These are phyloP conservation scores for Mycena epipterygia DNA, from an alignment of 768 basidiomycete species.

Conservation along the genomic window DNA sequence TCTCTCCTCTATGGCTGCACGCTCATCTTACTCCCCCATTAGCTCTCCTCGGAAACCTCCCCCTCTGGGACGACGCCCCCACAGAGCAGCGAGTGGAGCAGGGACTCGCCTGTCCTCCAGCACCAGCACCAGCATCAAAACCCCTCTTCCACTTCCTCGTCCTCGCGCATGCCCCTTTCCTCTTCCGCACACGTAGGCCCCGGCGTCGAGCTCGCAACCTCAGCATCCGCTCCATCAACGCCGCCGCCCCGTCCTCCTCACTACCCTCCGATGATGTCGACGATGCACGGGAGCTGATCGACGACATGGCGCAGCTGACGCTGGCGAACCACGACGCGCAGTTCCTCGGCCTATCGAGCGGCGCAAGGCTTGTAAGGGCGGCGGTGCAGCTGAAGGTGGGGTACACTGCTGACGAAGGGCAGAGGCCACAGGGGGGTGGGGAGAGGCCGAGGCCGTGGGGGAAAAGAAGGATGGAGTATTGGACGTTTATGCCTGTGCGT, in stretches of 20 bases:
- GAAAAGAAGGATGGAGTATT: slow-evolving; percentile 35
- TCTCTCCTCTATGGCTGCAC: too few species aligned
- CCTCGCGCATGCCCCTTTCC: too few species aligned
- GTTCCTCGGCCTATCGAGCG: slow-evolving; percentile 72
- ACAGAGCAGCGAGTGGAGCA: slow-evolving; percentile 13
- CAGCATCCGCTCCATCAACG: slow-evolving; percentile 9
- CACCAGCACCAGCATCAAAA: too few species aligned
- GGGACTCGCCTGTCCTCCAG: too few species aligned
- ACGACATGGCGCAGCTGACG: background rate
- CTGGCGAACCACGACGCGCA: slow-evolving; percentile 28
- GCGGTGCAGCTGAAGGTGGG: slow-evolving; percentile 74
- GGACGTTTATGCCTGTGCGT: slow-evolving; percentile 41
- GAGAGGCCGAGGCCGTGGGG: too few species aligned
- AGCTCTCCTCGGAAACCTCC: background rate
- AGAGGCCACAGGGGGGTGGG: too few species aligned
- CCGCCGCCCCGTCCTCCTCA: too few species aligned
- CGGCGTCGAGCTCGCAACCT: slow-evolving; percentile 13
- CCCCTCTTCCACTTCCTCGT: too few species aligned
- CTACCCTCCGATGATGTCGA: too few species aligned
- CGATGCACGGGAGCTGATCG: background rate
- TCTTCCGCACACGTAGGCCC: too few species aligned
- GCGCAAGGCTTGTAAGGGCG: slow-evolving; percentile 65
- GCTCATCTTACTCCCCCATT: background rate
- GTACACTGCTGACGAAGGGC: slow-evolving; percentile 50
- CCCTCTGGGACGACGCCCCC: background rate